Evolutionary conservation across 768 basidiomycete genomes (phyloP), one percentile per base, ranked within the genome.

Genomic region (Leccinum pellstonianum): DNA sequence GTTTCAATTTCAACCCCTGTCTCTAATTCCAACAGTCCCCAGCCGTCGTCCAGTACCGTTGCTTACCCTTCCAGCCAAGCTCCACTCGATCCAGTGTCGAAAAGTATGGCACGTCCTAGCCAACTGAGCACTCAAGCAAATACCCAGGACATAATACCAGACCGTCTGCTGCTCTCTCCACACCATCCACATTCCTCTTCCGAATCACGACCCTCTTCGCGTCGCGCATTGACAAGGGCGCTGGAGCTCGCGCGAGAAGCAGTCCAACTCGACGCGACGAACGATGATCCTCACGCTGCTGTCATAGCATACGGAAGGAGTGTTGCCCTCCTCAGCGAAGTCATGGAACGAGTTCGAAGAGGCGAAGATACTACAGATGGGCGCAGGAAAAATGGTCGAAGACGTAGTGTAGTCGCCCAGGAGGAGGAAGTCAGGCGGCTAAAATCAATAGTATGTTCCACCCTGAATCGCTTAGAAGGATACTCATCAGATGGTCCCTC

Each of bases 181-280:
- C 71, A 73, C 53, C 75, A 81, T 43, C 76, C 81, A 58, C 78
- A 79, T 55, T 63, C 68, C 8, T 60, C 73, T 14, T 73, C 79
- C 37, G 85, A 86, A 62, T 75, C 80, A 53, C 76, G 82, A 53
- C 81, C 81, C 21, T 93, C 93, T 19, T 94, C 93, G 27, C 85
- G 93, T 58, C 84, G 90, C 56, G 92, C 94, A 27, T 79, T 96
- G 27, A 95, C 94, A 17, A 81, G 83, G 64, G 94, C 93, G 2
- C 78, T 96, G 52, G 91, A 94, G 66, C 81, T 95, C 12, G 94
- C 94, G 14, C 86, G 93, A 35, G 90, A 93, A 73, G 94, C 94
- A 9, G 94, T 96, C 47, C 85, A 86, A 65, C 84, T 95, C 37
- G 94, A 96, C 70, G 85, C 89, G 5, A 90, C 87, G 15, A 93